Evolutionary conservation across 345 rosid genomes (phyloP), one percentile per base, ranked within the genome.

Genomic region (Aethionema arabicum): DNA sequence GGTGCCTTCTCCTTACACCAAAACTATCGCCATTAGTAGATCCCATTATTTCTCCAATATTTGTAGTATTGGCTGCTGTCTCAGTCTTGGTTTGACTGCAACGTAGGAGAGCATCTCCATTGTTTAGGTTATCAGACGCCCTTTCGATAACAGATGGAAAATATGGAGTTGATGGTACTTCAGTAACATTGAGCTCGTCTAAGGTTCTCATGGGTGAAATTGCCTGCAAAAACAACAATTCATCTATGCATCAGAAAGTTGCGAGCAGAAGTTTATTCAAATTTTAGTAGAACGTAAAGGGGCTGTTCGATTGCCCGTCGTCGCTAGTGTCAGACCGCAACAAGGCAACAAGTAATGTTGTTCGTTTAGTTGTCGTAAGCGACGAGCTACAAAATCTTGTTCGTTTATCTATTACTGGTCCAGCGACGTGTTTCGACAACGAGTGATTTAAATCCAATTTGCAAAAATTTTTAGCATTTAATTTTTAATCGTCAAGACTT

Each of bases 131-230:
- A 56, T 56, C 63, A 52, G 66, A 58, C 56, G 60, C 69, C 65
- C 79, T 85, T 61, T 77, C 89, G 5, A 33, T 32, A 51, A 65
- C 32, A 43, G 93, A 78, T 32, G 95, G 91, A 65, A 85, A 87
- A 78, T 75, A 77, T 5, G 85, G 88, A 66, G 86, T 76, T 36
- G 88, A 64, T 62, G 75, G 77, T 68, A 79, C 85, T 76, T 86
- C 95, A 33, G 69, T 68, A 63, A 88, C 88, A 66, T 60, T 68
- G 47, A 92, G 79, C 66, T 92, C 95, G 40, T 85, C 95, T 55
- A 92, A 75, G 49, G 84, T 80, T 79, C 85, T 80, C 74, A 83
- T 48, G 21, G 98, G 95, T 36, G 98, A 91, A 44, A 74, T 82
- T 59, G 96, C 96, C 96, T 91, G 70, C 31, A 79, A 38, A 38